Percentiles rank a stretch among this genome's conserved stretches.
Evolutionary conservation across 2,329 filamentous ascomycete species (phyloP).

Genomic region (Fusarium sp.): DNA sequence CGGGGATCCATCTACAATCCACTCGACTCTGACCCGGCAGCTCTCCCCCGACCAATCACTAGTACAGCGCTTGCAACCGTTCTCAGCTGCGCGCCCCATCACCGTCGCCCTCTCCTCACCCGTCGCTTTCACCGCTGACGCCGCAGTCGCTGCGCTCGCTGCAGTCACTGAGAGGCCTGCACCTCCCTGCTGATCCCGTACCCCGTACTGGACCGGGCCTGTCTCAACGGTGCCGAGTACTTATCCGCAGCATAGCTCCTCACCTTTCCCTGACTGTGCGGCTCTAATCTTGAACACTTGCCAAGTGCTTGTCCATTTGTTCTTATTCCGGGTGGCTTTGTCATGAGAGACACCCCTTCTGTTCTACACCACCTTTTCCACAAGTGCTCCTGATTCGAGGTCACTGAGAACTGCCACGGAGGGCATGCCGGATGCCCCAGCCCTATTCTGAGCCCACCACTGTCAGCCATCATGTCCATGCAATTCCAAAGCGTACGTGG

Average conservation of each 20-base stretch:
- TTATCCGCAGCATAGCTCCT: constrained; percentile 13
- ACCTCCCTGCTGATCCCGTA: constrained; percentile 15
- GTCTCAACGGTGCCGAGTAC: constrained; percentile 21
- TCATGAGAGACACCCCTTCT: constrained; percentile 15
- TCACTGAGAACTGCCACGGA: not conserved
- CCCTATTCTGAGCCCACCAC: not conserved
- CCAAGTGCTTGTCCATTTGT: constrained; percentile 2
- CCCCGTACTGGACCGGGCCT: constrained; percentile 5
- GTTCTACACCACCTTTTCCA: constrained; percentile 12
- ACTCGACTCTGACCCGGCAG: constrained; percentile 16
- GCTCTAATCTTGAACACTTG: constrained; percentile 13
- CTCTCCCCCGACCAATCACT: constrained; percentile 29
- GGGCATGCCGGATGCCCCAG: constrained; percentile 8
- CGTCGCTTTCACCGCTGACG: constrained; percentile 18
- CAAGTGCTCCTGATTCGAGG: constrained; percentile 6
- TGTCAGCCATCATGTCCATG: constrained; percentile 37
- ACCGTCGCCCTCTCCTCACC: constrained; percentile 12
- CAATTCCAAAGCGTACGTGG: constrained; percentile 43
- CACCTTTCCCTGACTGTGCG: constrained; percentile 4
- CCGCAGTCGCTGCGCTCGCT: constrained; percentile 16
- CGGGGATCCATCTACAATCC: constrained; percentile 33
- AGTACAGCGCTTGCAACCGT: constrained; percentile 6
- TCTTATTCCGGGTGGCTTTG: constrained; percentile 1
- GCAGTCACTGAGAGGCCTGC: constrained; percentile 9
- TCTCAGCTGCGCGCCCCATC: constrained; percentile 21